Evolutionary conservation across 768 basidiomycete species (phyloP).

Genomic region (Sporobolomyces pararoseus): DNA sequence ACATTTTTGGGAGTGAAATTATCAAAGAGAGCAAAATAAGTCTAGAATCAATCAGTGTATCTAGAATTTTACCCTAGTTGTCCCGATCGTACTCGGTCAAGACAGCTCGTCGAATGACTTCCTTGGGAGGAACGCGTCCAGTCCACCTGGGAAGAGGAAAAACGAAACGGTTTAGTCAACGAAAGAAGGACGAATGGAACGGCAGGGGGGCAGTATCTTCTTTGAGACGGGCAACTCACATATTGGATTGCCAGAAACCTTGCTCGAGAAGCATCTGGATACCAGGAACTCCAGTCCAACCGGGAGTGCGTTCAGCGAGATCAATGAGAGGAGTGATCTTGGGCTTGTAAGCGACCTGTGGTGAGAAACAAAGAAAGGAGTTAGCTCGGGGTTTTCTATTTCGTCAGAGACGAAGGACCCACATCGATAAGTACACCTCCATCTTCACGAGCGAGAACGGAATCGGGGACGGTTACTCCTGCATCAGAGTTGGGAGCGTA

Average conservation of each 20-base stretch:
- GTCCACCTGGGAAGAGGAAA: too few relatives aligned
- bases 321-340: conserved; percentile 72
- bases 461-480: conserved; percentile 56
- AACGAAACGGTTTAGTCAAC: too few relatives aligned
- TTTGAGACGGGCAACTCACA: conserved; percentile 19
- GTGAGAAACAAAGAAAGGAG: background rate
- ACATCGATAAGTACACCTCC: conserved; percentile 82
- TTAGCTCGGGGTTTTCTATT: too few relatives aligned
- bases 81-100: conserved; percentile 40
- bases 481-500: conserved; percentile 41
- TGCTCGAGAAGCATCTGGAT: conserved; percentile 83
- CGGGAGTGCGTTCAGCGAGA: conserved; percentile 57
- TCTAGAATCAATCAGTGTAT: background rate
- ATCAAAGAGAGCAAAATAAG: background rate
- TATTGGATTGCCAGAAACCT: conserved; percentile 70
- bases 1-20: background rate
- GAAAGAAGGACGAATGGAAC: background rate
- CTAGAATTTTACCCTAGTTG: conserved; percentile 10
- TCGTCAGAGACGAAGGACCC: conserved; percentile 50
- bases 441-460: conserved; percentile 59
- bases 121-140: conserved; percentile 38
- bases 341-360: conserved; percentile 67
- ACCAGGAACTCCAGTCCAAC: conserved; percentile 71
- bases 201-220: background rate
- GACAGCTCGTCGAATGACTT: conserved; percentile 35